These are phyloP conservation scores for Annulohypoxylon stygium DNA, from an alignment of 495 filamentous ascomycete species.

Conservation along the genomic window DNA sequence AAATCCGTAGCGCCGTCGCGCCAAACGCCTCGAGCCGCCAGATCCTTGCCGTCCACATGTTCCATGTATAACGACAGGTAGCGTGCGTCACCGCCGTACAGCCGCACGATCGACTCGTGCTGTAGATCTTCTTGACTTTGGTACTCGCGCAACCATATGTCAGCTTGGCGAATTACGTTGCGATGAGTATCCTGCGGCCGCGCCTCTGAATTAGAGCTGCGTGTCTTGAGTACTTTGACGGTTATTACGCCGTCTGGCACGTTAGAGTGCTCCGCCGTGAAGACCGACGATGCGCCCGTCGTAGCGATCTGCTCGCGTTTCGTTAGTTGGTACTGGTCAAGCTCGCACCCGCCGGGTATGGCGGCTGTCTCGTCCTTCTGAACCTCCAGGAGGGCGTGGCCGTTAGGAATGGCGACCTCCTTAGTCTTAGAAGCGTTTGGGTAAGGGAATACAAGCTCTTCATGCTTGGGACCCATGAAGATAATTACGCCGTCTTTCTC, in stretches of 20 bases:
- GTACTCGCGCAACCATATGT: constrained; percentile 64
- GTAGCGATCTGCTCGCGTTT: constrained; percentile 61
- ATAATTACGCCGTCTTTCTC: constrained; percentile 60
- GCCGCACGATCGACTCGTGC: constrained; percentile 62
- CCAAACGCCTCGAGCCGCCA: constrained; percentile 58
- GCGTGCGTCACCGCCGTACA: constrained; percentile 64
- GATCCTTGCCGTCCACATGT: constrained; percentile 62
- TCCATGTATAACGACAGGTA: constrained; percentile 66
- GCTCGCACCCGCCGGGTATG: constrained; percentile 56
- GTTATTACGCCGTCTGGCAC: constrained; percentile 61
- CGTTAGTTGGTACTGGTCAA: constrained; percentile 61
- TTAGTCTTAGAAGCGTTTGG: constrained; percentile 58
- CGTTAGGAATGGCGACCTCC: constrained; percentile 57
- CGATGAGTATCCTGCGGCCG: constrained; percentile 56
- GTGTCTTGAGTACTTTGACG: constrained; percentile 64
- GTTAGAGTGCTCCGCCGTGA: constrained; percentile 60
- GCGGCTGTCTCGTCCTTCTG: constrained; percentile 57
- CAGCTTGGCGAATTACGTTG: constrained; percentile 64
- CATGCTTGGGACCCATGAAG: constrained; percentile 59
- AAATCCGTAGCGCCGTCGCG: constrained; percentile 54
- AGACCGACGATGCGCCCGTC: constrained; percentile 62
- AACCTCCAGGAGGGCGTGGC: constrained; percentile 61
- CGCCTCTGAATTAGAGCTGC: constrained; percentile 47
- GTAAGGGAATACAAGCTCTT: constrained; percentile 58
- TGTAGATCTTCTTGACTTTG: constrained; percentile 61